Percentiles rank a stretch among this genome's conserved stretches.
Conservation (phyloP, 129 eudicot species). For the Pittosporum tobira region DNA sequence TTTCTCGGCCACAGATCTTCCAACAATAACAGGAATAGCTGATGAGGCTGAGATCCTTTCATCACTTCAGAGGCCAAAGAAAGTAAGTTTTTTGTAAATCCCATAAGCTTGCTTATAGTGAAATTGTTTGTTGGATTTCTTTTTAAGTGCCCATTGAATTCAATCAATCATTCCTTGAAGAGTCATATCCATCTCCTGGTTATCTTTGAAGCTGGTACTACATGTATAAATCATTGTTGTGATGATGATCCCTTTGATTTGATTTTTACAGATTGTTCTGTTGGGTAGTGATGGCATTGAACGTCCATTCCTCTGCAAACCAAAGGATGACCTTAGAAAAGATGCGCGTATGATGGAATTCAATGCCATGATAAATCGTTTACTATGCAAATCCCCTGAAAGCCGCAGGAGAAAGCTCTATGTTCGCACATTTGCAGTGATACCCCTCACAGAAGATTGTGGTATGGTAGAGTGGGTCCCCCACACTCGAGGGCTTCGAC, state of each 20-base stretch:
- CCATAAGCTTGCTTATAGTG: background rate
- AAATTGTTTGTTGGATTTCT: constrained; percentile 3
- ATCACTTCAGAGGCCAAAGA: constrained; percentile 95
- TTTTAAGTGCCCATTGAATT: background rate
- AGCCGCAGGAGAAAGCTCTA: constrained; percentile 95
- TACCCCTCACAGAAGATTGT: constrained; percentile 94
- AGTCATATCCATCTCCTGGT: background rate
- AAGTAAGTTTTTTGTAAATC: constrained; percentile 34
- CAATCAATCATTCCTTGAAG: background rate
- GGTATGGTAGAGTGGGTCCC: constrained; percentile 99
- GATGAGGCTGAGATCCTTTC: constrained; percentile 99
- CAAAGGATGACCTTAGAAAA: constrained; percentile 95
- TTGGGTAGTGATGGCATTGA: constrained; percentile 86
- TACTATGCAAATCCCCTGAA: constrained; percentile 78
- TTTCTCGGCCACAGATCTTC: constrained; percentile 69
- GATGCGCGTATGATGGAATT: constrained; percentile 99
- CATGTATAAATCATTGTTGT: background rate
- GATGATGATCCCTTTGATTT: constrained; percentile 1
- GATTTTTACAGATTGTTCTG: constrained; percentile 58
- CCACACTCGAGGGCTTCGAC: constrained; percentile 97
- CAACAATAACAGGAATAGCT: constrained; percentile 83
- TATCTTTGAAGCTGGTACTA: background rate
- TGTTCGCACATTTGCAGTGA: constrained; percentile 87
- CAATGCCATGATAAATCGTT: constrained; percentile 92
- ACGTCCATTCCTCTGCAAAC: constrained; percentile 92